Base-by-base conservation (phyloP, 257 asterid species). In the Capsicum chinense region DNA sequence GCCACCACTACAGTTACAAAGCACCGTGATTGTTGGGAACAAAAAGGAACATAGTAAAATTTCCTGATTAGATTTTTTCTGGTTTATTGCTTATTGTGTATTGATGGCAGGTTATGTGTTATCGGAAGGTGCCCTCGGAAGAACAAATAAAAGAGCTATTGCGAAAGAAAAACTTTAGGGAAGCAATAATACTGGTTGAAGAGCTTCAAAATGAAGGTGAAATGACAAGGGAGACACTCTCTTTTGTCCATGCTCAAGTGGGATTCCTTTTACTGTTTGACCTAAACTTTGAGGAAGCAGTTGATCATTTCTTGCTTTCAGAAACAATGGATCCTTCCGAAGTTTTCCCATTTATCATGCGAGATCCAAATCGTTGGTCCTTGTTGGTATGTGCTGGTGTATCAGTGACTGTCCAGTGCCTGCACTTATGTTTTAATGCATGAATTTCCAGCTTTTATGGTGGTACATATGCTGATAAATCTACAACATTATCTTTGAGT, bases 321-420 rank as follows among this genome's bases (percentile, higher is more conserved):
- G 98, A 97, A 81, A 90, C 91, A 47, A 92, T 97, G 99, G 97
- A 89, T 90, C 98, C 99, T 88, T 97, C 98, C 81, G 99, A 95
- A 91, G 86, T 97, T 90, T 97, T 97, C 78, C 99, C 99, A 21
- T 95, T 97, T 87, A 95, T 97, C 88, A 90, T 92, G 95, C 93
- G 92, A 66, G 99, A 93, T 88, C 99, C 99, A 79, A 95, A 95
- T 89, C 98, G 96, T 62, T 97, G 99, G 99, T 92, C 98, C 48
- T 90, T 97, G 82, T 90, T 92, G 98, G 99, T 97, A 90, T 67
- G 85, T 87, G 76, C 83, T 86, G 62, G 50, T 83, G 56, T 56
- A 82, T 44, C 59, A 57, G 10, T 39, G 17, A 8, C 50, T 83
- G 10, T 63, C 39, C 69, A 48, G 79, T 74, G 81, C 63, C 52